Conservation (phyloP, 768 basidiomycete species). For the Calvatia gigantea region DNA sequence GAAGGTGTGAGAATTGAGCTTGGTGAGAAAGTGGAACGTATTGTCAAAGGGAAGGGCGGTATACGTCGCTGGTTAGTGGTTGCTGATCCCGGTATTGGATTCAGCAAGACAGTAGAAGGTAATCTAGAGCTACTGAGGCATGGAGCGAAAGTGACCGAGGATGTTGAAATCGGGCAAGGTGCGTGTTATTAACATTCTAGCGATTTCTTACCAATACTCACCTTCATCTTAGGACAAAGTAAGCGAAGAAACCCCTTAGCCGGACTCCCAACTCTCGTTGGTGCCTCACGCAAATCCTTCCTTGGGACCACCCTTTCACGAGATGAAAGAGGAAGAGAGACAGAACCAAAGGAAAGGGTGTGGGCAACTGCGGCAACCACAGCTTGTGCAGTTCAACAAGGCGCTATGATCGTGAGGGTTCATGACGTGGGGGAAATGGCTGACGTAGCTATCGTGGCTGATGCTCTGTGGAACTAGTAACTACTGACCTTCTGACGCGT, state of each 20-base stretch:
- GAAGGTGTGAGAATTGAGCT: constrained; percentile 71
- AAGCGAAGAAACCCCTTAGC: constrained; percentile 43
- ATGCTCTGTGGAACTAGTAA: constrained; percentile 67
- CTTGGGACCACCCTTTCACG: constrained; percentile 61
- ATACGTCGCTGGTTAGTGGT: constrained; percentile 86
- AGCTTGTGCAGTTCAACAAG: constrained; percentile 71
- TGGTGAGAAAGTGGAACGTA: constrained; percentile 58
- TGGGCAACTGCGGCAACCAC: constrained; percentile 82
- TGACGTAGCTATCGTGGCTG: constrained; percentile 69
- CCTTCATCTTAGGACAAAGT: constrained; percentile 12
- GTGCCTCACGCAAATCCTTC: constrained; percentile 83
- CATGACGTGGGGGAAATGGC: constrained; percentile 74
- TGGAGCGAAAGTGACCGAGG: constrained; percentile 42
- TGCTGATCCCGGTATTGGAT: constrained; percentile 91
- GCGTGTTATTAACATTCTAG: constrained; percentile 6
- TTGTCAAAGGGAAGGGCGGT: constrained; percentile 67
- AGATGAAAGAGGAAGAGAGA: constrained; percentile 48
- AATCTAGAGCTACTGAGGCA: constrained; percentile 68
- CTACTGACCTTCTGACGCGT: too few species aligned
- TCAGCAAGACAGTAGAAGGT: constrained; percentile 79
- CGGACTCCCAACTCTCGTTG: constrained; percentile 69
- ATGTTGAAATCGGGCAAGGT: constrained; percentile 30
- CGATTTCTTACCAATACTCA: constrained; percentile 2
- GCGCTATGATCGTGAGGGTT: constrained; percentile 70
- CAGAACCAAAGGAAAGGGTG: constrained; percentile 60